Evolutionary conservation across 2,329 filamentous ascomycete genomes (phyloP).

Genomic region (Aspergillus intermedius): DNA sequence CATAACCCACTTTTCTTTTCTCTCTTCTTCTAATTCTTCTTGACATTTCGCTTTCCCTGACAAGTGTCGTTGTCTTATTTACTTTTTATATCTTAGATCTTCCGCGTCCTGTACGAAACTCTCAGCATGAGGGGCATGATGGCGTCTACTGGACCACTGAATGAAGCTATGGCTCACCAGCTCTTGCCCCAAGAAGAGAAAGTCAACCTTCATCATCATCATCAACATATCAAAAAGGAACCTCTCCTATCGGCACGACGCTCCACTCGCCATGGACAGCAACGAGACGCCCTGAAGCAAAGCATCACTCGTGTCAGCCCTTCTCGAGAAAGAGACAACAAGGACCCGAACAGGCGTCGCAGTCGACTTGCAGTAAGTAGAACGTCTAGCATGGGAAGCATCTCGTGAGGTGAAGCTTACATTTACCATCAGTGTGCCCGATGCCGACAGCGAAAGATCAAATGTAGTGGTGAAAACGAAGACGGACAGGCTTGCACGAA

Average conservation of each 20-base stretch:
- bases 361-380: constrained; percentile 47
- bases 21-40: constrained; percentile 12
- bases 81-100: constrained; percentile 5
- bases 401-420: too few species aligned
- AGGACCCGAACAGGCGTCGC: constrained; percentile 41
- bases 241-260: constrained; percentile 20
- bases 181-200: constrained; percentile 18
- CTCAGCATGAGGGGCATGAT: constrained; percentile 9
- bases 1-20: constrained; percentile 2
- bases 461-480: constrained; percentile 79
- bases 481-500: constrained; percentile 73
- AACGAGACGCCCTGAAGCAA: constrained; percentile 19
- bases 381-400: not conserved
- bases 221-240: constrained; percentile 17
- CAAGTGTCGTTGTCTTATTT: constrained; percentile 5
- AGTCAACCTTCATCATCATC: constrained; percentile 17
- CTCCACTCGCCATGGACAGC: constrained; percentile 17
- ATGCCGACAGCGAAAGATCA: constrained; percentile 89
- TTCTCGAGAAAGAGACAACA: constrained; percentile 28
- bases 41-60: not conserved
- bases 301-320: constrained; percentile 15
- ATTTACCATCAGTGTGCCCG: constrained; percentile 62
- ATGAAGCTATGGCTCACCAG: constrained; percentile 19
- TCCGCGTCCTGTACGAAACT: constrained; percentile 13
- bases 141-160: constrained; percentile 12